These are phyloP conservation scores for Neostapfia colusana DNA, from an alignment of 176 grass and related monocot species.

Conservation along the genomic window DNA sequence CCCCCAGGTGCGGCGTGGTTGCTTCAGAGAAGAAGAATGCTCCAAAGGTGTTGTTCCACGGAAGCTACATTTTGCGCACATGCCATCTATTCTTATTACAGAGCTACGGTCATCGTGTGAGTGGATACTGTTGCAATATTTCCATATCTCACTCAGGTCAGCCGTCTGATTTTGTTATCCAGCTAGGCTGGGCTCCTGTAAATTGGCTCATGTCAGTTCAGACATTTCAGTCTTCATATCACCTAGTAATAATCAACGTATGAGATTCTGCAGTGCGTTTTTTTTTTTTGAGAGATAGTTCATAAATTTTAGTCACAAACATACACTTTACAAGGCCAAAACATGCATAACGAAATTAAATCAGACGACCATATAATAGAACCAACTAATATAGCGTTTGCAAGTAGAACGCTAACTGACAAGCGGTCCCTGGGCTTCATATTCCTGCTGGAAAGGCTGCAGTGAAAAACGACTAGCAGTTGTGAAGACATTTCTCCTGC, in stretches of 20 bases:
- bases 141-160: not conserved
- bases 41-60: not conserved
- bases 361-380: not conserved
- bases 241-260: not conserved
- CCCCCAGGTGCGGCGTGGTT: not conserved
- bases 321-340: not conserved
- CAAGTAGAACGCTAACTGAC: not conserved
- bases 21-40: not conserved
- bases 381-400: not conserved
- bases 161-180: not conserved
- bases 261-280: too few relatives aligned
- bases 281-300: too few relatives aligned
- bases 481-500: slow-evolving; percentile 7
- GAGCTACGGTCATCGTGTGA: not conserved
- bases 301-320: too few relatives aligned
- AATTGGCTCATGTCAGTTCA: not conserved
- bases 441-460: slow-evolving; percentile 36
- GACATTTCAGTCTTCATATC: not conserved
- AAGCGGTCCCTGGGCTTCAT: not conserved
- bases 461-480: not conserved
- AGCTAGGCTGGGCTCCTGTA: not conserved
- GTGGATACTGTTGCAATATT: not conserved
- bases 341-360: not conserved
- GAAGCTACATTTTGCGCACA: not conserved
- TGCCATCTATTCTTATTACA: not conserved